phyloP scores from a whole-genome alignment of 2,329 filamentous ascomycete genomes.

The Fusarium sambucinum region DNA sequence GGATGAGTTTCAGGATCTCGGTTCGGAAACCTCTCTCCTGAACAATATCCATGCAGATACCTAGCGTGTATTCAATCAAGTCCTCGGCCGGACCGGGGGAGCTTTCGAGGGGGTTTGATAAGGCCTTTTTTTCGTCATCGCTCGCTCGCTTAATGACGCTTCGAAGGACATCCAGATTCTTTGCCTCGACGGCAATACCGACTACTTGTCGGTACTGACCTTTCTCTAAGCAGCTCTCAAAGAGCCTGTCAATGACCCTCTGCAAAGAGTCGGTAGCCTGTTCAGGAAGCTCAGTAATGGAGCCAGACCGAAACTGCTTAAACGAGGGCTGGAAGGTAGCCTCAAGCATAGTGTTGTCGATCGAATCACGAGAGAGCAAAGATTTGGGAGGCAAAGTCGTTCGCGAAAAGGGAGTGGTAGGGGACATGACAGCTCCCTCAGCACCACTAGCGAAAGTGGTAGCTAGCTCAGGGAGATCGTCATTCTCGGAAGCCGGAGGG shows the following conservation, averaged over 20 bases:
- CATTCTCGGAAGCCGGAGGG: conserved; percentile 57
- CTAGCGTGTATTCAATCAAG: conserved; percentile 94
- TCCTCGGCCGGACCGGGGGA: conserved; percentile 79
- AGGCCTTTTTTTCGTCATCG: conserved; percentile 81
- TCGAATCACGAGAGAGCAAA: conserved; percentile 84
- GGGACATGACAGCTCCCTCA: conserved; percentile 83
- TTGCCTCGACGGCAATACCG: conserved; percentile 94
- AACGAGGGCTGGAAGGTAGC: conserved; percentile 66
- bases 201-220: conserved; percentile 95
- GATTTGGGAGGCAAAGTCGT: conserved; percentile 94
- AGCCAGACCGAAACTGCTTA: conserved; percentile 67
- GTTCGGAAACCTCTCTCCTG: conserved; percentile 89
- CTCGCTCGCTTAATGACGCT: conserved; percentile 90
- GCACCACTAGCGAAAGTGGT: conserved; percentile 80
- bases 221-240: conserved; percentile 87
- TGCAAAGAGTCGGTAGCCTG: conserved; percentile 84
- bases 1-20: conserved; percentile 88
- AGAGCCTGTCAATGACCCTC: conserved; percentile 86
- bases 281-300: conserved; percentile 75
- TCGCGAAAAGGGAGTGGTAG: conserved; percentile 95
- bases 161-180: conserved; percentile 88
- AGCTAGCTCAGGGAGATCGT: conserved; percentile 75
- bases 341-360: conserved; percentile 72
- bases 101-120: conserved; percentile 65
- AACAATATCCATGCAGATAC: conserved; percentile 97